Base-by-base conservation (phyloP, 306 rosid genomes). In the Cucurbita maxima region DNA sequence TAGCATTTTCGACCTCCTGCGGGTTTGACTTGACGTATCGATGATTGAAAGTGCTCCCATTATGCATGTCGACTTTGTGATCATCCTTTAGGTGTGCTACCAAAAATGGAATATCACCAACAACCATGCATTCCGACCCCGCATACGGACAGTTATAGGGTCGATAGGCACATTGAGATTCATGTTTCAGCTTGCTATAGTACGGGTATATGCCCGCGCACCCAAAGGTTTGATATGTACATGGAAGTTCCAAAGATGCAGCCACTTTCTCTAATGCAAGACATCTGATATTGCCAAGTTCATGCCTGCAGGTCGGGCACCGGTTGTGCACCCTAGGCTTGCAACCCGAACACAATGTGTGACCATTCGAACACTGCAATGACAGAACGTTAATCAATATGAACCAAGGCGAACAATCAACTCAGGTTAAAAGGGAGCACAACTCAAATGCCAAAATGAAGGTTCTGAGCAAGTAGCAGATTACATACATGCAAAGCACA, bases 21-120 rank as follows among this genome's bases (percentile, higher is more conserved):
- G 98, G 96, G 80, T 92, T 90, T 72, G 96, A 90, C 82, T 92
- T 92, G 81, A 92, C 98, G 30, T 92, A 90, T 11, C 98, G 96
- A 81, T 92, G 98, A 82, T 92, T 92, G 79, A 92, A 92, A 71
- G 98, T 90, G 86, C 96, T 87, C 44, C 98, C 98, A 79, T 36
- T 84, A 82, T 92, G 98, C 98, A 92, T 92, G 84, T 92, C 98
- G 74, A 92, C 98, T 78, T 92, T 92, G 87, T 92, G 96, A 78
- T 92, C 92, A 7, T 90, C 96, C 82, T 87, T 87, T 72, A 90
- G 84, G 82, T 92, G 98, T 55, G 88, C 79, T 76, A 92, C 98
- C 63, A 92, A 74, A 81, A 71, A 84, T 51, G 96, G 89, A 72
- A 92, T 92, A 79, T 92, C 98, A 76, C 96, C 98, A 55, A 85